Percentiles rank a stretch among this genome's conserved stretches.
Evolutionary conservation across 2,329 filamentous ascomycete species (phyloP).

Genomic region (Aspergillus luchuensis): DNA sequence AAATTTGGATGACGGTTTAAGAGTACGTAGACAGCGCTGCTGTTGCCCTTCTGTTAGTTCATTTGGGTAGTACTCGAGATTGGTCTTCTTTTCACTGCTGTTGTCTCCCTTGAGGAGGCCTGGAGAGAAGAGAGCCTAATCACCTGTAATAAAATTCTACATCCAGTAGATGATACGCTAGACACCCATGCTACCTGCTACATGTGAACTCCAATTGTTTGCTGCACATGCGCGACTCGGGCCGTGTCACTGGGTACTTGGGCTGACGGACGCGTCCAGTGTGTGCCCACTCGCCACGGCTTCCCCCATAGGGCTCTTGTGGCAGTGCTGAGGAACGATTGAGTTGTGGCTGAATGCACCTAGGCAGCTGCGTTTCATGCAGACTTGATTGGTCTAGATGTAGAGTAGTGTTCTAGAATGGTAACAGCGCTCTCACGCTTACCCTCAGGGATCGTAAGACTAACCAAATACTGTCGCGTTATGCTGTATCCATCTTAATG

Average conservation of each 20-base stretch:
- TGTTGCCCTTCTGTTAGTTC: background rate
- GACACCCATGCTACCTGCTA: too few relatives aligned
- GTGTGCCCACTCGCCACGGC: background rate
- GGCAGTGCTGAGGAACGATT: constrained; percentile 11
- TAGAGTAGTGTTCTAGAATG: constrained; percentile 12
- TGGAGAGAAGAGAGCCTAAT: constrained; percentile 39
- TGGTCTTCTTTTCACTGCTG: constrained; percentile 45
- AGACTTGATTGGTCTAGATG: constrained; percentile 7
- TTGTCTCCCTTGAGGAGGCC: constrained; percentile 38
- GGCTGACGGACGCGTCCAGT: background rate
- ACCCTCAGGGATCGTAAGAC: background rate
- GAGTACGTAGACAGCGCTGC: constrained; percentile 14
- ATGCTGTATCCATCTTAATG: background rate
- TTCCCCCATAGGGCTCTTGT: background rate
- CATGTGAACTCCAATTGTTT: background rate
- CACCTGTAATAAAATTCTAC: background rate
- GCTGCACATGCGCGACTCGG: background rate
- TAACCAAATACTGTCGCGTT: background rate
- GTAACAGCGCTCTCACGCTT: background rate
- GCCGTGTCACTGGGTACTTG: background rate
- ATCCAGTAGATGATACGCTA: too few relatives aligned
- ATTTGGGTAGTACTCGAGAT: constrained; percentile 9
- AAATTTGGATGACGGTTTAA: constrained; percentile 21
- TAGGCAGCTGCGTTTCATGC: constrained; percentile 22
- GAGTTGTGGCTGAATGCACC: constrained; percentile 20